Evolutionary conservation across 257 asterid genomes (phyloP), one percentile per base, ranked within the genome.

Genomic region (Solanum bulbocastanum): DNA sequence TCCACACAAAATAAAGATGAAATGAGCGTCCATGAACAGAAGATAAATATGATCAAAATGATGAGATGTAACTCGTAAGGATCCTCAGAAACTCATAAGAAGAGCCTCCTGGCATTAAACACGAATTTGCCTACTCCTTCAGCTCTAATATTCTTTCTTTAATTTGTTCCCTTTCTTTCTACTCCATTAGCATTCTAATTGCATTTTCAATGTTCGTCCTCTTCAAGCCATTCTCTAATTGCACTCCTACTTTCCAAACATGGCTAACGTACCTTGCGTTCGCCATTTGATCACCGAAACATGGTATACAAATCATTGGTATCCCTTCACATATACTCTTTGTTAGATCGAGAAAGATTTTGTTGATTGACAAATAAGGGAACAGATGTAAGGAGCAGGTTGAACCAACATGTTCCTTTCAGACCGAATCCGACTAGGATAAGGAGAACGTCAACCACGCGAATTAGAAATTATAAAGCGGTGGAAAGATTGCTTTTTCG

Each of bases 61-160:
- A 82, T 23, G 91, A 69, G 18, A 90, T 88, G 88, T 84, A 88
- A 69, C 81, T 89, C 20, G 87, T 88, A 62, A 93, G 84, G 79
- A 86, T 84, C 73, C 32, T 81, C 1, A 91, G 68, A 14, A 91
- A 89, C 32, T 90, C 89, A 83, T 86, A 81, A 0, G 92, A 93
- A 88, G 92, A 91, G 1, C 94, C 94, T 42, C 92, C 90, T 6
- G 75, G 78, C 87, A 49, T 37, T 10, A 90, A 71, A 83, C 93
- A 90, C 42, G 40, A 71, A 69, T 78, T 66, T 73, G 89, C 89
- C 87, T 84, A 84, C 37, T 91, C 90, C 90, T 90, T 91, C 86
- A 88, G 74, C 37, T 16, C 32, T 25, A 66, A n/a, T 10, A 84
- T 89, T 87, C 89, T 88, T 16, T 88, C 89, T 89, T 93, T 90